Evolutionary conservation across 2,329 filamentous ascomycete species (phyloP), one percentile per base, ranked within the genome.

Genomic region (Colletotrichum sansevieriae): DNA sequence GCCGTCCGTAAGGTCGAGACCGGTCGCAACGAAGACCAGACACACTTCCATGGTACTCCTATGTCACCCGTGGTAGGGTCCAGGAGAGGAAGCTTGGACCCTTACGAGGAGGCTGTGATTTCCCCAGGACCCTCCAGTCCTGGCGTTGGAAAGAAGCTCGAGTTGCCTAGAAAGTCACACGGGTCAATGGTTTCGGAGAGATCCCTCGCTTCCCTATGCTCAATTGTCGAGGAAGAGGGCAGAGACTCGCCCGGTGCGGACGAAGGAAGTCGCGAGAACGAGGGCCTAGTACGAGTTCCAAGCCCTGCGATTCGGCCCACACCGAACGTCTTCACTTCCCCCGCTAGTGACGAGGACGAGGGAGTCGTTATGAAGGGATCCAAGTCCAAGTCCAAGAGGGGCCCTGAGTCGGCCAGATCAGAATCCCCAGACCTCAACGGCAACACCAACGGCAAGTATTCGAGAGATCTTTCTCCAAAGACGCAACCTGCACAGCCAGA

Each of bases 1-100:
- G 78, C 81, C 1, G 77, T 87, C 13, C 81, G 82, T 7, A 82
- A 81, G 59, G 80, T 87, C 13, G 81, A 82, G 64, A 83, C 82
- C 0, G 80, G 82, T 47, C 77, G 82, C 0, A 76, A 78, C 44
- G 82, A 81, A 51, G 81, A 84, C 39, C 76, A 77, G 33, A 73
- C 79, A 0, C 73, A 75, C 7, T 75, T 81, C 29, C 78, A 82
- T 8, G 77, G 79, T 20, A 73, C 75, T 11, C 76, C 81, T 11
- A 71, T 74, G 2, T 80, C 81, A 6, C 78, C 82, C 18, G 71
- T 80, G 5, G 72, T 79, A 22, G 75, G 74, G 11, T 74, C 80
- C 1, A 75, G 76, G 25, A 75, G 78, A 59, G 73, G 76, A 11
- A 80, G 77, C 59, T 74, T 78, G 12, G 83, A 84, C 59, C 76